Evolutionary conservation across 148 eudicot genomes (phyloP), one percentile per base, ranked within the genome.

Genomic region (Rhododendron henanense): DNA sequence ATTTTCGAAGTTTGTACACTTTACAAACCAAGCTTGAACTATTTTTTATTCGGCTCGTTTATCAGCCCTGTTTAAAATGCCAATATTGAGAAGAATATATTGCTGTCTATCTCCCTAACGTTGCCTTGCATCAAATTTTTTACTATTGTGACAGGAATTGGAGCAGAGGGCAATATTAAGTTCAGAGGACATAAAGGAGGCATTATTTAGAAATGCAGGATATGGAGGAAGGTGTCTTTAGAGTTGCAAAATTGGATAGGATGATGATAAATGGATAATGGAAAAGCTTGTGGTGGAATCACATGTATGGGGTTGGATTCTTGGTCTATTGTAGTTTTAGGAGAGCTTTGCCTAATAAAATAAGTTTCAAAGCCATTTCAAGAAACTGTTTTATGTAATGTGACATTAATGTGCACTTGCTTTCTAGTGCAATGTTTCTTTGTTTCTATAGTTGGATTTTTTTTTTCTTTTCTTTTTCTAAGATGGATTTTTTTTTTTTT

Each of bases 191-290:
- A 79, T 92, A n/a, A 92, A 87, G 84, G 91, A 88, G 80, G 90
- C 88, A 71, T 81, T 92, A 55, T 88, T 65, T 84, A 87, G 83
- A 85, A 92, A 86, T 87, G 94, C 94, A 53, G 91, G 92, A 33
- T 89, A 90, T 84, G 91, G 90, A 79, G 90, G 92, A 75, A 88
- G 87, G 85, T 92, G 90, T 78, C 80, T 86, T 65, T 92, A 88
- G 87, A 78, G 75, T 69, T 69, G 16, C 35, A 28, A 65, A 65
- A 5, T 65, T 65, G 73, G 73, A 25, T 10, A 53, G 13, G 21
- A 45, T 35, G n/a, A 51, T 37, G 45, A 41, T 41, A 39, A 69
- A 31, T 57, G 51, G 59, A 79, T 65, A 63, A 67, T 79, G 45
- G 28, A 23, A 53, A 6, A 14, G 37, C 75, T 1, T 65, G 9